Evolutionary conservation across 2,329 filamentous ascomycete species (phyloP).

Genomic region (Stromatinia cepivora): DNA sequence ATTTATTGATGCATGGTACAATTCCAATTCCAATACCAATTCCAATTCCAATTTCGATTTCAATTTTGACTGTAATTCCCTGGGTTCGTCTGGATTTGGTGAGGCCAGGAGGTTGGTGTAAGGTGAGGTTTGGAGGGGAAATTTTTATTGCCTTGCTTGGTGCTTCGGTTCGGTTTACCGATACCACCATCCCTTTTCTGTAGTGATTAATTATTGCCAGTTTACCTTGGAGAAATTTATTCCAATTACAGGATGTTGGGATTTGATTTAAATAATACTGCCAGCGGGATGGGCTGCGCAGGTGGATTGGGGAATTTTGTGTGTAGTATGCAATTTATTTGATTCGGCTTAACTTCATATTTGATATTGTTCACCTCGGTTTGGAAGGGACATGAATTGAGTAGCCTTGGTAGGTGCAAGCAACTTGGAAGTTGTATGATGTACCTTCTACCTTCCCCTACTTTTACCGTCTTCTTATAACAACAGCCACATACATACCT

Average conservation of each 20-base stretch:
- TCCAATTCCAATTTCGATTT: neutral
- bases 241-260: neutral
- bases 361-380: neutral
- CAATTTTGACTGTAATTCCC: neutral
- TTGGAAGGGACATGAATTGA: neutral
- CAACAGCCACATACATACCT: no score
- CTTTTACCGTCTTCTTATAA: neutral
- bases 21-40: neutral
- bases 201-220: neutral
- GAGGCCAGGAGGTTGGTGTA: slow-evolving; percentile 4
- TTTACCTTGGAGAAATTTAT: neutral
- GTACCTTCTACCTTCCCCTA: neutral
- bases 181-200: neutral
- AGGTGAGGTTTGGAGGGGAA: slow-evolving; percentile 2
- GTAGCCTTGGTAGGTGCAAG: neutral
- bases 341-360: neutral
- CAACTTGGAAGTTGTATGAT: no score
- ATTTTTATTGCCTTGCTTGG: slow-evolving; percentile 6
- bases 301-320: no score
- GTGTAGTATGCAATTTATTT: neutral
- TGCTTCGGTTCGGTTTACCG: neutral
- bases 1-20: neutral
- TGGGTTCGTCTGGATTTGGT: slow-evolving; percentile 6
- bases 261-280: neutral
- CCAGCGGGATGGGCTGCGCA: neutral